Percentiles rank a stretch among this genome's conserved stretches.
These are phyloP conservation scores for Omphalea diandra DNA, from an alignment of 441 rosid genomes.

Conservation along the genomic window DNA sequence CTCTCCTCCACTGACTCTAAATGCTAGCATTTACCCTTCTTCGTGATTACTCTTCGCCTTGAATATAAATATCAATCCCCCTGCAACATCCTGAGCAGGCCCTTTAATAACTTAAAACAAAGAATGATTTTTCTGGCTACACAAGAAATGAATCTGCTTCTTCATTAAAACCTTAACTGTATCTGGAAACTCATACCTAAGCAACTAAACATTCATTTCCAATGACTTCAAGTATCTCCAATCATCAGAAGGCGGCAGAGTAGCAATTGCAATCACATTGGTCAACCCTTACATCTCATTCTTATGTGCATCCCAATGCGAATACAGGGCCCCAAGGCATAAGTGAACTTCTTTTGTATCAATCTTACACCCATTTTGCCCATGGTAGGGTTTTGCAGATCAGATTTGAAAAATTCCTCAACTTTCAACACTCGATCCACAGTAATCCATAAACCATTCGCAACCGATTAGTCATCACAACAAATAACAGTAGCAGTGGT, in stretches of 20 bases:
- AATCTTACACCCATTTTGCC: constrained; percentile 45
- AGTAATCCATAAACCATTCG: not conserved
- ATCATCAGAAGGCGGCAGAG: constrained; percentile 81
- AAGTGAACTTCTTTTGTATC: constrained; percentile 54
- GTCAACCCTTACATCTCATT: constrained; percentile 63
- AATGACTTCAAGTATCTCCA: constrained; percentile 82
- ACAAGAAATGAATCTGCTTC: constrained; percentile 75
- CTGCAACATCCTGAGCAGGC: constrained; percentile 50
- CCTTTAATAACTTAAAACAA: constrained; percentile 63
- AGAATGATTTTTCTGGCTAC: constrained; percentile 73
- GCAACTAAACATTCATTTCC: constrained; percentile 78
- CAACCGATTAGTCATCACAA: not conserved
- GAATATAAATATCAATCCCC: constrained; percentile 62
- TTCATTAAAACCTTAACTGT: constrained; percentile 79
- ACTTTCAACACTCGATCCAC: not conserved
- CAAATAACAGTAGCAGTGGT: not conserved
- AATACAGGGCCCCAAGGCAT: constrained; percentile 57
- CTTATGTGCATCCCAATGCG: constrained; percentile 58
- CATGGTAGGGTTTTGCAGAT: constrained; percentile 18
- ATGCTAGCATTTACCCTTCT: too few species aligned
- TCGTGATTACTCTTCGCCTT: constrained; percentile 60
- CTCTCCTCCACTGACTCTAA: too few species aligned
- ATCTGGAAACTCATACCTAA: constrained; percentile 91
- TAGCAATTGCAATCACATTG: constrained; percentile 61
- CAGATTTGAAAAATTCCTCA: not conserved